Percentiles rank a stretch among this genome's conserved stretches.
Conservation (phyloP, 257 asterid genomes). For the Haberlea rhodopensis region DNA sequence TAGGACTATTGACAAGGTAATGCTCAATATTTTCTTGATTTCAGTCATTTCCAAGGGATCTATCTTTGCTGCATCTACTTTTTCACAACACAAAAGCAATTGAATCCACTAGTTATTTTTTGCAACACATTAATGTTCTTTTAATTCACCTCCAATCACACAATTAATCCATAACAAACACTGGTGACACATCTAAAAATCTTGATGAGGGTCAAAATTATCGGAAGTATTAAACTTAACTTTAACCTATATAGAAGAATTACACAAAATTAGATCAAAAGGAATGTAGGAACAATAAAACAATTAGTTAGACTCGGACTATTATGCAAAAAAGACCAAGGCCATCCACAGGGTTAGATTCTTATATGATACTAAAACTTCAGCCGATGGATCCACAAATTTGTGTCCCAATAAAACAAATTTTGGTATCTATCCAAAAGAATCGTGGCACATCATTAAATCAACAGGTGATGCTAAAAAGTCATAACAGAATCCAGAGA, state of each 20-base stretch:
- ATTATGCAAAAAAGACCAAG: neutral
- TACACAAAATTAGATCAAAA: neutral
- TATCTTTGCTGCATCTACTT: neutral
- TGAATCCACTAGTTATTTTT: neutral
- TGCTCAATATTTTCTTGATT: neutral
- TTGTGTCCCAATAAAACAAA: neutral
- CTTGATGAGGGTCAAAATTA: neutral
- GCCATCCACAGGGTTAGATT: neutral
- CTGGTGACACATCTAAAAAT: neutral
- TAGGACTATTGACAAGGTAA: neutral
- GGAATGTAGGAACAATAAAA: neutral
- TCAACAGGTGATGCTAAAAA: slow-evolving; percentile 10
- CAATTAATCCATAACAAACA: neutral
- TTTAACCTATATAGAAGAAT: neutral
- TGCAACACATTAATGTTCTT: neutral
- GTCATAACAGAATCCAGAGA: neutral
- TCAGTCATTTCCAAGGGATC: neutral
- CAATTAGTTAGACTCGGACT: neutral
- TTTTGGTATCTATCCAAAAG: neutral
- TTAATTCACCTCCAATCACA: neutral
- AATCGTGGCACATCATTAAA: slow-evolving; percentile 1
- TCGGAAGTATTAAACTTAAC: neutral
- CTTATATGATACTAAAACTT: neutral
- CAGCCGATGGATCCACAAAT: neutral
- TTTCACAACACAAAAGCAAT: neutral